Evolutionary conservation across 768 basidiomycete species (phyloP).

Genomic region (Dacryopinax primogenitus): DNA sequence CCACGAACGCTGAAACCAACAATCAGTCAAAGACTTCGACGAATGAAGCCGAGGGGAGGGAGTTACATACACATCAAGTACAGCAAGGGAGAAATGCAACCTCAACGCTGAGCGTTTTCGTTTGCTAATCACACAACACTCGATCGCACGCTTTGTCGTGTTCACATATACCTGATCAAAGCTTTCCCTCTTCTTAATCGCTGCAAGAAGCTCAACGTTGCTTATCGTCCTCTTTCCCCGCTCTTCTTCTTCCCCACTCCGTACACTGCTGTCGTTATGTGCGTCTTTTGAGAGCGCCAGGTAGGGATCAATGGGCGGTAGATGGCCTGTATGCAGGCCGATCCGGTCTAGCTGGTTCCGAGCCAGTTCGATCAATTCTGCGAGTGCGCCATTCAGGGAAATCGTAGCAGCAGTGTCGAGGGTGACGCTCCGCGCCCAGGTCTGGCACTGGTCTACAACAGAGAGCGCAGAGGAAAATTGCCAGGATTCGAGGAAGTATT

Average conservation of each 20-base stretch:
- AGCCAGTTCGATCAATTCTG: conserved; percentile 83
- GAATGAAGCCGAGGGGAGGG: background rate
- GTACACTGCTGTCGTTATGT: background rate
- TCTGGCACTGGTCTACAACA: conserved; percentile 64
- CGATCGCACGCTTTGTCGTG: conserved; percentile 69
- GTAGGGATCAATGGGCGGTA: conserved; percentile 66
- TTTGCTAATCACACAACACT: conserved; percentile 69
- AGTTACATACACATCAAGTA: conserved; percentile 72
- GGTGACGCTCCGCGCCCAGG: conserved; percentile 45
- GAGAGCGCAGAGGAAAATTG: conserved; percentile 79
- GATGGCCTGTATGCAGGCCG: conserved; percentile 56
- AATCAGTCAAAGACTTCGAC: background rate
- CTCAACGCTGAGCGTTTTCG: conserved; percentile 76
- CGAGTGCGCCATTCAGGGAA: conserved; percentile 60
- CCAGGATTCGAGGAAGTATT: conserved; percentile 84
- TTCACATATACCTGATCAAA: conserved; percentile 71
- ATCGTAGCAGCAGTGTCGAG: conserved; percentile 38
- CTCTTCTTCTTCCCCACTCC: background rate
- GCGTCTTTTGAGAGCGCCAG: background rate
- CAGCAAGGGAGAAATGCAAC: conserved; percentile 74
- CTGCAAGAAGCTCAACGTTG: conserved; percentile 46
- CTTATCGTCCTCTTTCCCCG: conserved; percentile 32
- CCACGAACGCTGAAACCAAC: conserved; percentile 46
- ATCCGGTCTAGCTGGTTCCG: conserved; percentile 81
- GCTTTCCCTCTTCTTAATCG: conserved; percentile 39